Conservation (phyloP, 106 monocot species). For the Apostasia shenzhenica region DNA sequence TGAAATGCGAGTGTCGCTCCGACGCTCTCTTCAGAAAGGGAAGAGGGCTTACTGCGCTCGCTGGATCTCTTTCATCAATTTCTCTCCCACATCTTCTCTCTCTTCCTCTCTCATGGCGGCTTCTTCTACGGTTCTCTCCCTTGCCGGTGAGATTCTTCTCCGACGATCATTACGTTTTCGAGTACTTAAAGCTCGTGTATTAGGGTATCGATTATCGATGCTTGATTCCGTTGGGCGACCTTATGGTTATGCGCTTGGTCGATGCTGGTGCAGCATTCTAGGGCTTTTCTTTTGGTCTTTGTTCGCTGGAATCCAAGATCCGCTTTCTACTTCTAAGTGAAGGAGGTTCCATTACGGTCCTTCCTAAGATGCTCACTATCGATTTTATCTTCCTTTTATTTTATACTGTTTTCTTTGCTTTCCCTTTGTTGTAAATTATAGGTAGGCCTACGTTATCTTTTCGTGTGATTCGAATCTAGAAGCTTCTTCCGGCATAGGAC, state of each 20-base stretch:
- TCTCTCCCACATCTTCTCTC: not conserved
- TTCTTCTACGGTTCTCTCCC: not conserved
- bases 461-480: no score
- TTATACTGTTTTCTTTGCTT: no score
- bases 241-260: not conserved
- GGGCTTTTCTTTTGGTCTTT: not conserved
- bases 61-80: not conserved
- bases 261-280: not conserved
- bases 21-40: no score
- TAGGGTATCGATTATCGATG: no score
- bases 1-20: no score
- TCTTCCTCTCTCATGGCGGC: not conserved
- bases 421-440: no score
- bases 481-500: no score
- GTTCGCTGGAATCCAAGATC: not conserved
- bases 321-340: no score
- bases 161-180: not conserved
- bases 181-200: not conserved
- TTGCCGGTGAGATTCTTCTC: not conserved
- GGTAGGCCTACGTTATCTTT: no score
- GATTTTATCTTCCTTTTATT: no score
- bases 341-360: no score
- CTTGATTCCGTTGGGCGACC: not conserved
- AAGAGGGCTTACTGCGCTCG: not conserved
- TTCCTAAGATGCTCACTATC: no score